Percentiles rank a stretch among this genome's conserved stretches.
Evolutionary conservation across 768 basidiomycete species (phyloP).

Genomic region (Leccinum variicolor): DNA sequence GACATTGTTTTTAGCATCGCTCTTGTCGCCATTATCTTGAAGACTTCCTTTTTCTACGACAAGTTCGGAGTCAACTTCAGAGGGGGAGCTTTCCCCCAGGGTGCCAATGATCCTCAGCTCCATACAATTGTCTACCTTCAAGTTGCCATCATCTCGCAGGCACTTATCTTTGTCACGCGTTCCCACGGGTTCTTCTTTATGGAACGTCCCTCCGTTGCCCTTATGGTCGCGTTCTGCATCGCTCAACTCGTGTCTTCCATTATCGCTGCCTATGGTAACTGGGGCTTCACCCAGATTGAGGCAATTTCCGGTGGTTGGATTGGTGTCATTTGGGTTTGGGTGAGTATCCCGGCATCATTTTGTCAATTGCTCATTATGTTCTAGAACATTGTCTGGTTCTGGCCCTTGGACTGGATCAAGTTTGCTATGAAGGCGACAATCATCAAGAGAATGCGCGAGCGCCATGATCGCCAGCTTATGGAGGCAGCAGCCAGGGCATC

Average conservation of each 20-base stretch:
- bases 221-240: slow-evolving; percentile 86
- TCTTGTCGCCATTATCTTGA: slow-evolving; percentile 78
- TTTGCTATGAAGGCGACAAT: slow-evolving; percentile 94
- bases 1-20: slow-evolving; percentile 48
- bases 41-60: slow-evolving; percentile 87
- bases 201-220: slow-evolving; percentile 88
- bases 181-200: slow-evolving; percentile 96
- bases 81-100: slow-evolving; percentile 22
- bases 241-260: slow-evolving; percentile 95
- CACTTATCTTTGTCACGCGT: slow-evolving; percentile 94
- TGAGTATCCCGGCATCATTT: slow-evolving; percentile 36
- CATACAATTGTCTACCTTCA: slow-evolving; percentile 94
- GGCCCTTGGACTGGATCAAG: slow-evolving; percentile 94
- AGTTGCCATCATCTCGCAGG: slow-evolving; percentile 98
- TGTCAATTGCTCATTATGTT: slow-evolving; percentile 8
- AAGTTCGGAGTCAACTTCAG: slow-evolving; percentile 72
- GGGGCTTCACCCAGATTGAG: slow-evolving; percentile 87
- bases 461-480: slow-evolving; percentile 43
- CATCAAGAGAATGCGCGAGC: slow-evolving; percentile 79
- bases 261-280: slow-evolving; percentile 91
- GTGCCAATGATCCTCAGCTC: slow-evolving; percentile 61
- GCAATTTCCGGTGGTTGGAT: slow-evolving; percentile 91
- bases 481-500: slow-evolving; percentile 36
- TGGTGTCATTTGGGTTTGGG: slow-evolving; percentile 97
- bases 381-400: slow-evolving; percentile 94